Evolutionary conservation across 108 stramenopile genomes (phyloP).

Genomic region (Pseudonitzschia pungens): DNA sequence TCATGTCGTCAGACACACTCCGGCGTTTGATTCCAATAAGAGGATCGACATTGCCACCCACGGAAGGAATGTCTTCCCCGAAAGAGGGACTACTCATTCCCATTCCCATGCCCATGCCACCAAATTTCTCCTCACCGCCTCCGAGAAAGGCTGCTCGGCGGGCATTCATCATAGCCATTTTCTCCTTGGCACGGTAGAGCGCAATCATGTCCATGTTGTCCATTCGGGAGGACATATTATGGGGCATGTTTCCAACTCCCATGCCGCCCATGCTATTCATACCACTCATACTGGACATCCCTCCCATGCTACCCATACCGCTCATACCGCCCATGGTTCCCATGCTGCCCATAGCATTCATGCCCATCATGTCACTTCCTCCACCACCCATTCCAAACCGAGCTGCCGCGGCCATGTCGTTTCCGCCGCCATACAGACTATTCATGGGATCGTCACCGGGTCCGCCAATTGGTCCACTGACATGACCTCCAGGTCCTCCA

Average conservation of each 20-base stretch:
- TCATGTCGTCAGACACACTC: neutral
- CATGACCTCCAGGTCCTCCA: conserved; percentile 6
- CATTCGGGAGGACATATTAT: neutral
- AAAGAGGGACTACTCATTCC: neutral
- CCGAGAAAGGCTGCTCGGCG: conserved; percentile 12
- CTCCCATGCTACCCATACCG: conserved; percentile 10
- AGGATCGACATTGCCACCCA: neutral
- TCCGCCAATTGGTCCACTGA: neutral
- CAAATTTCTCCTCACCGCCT: conserved; percentile 15
- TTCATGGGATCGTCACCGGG: neutral
- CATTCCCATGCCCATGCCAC: neutral
- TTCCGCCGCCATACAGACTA: neutral
- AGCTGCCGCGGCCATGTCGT: conserved; percentile 10
- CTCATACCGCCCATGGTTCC: conserved; percentile 1
- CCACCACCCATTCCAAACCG: neutral
- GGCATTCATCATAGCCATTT: conserved; percentile 33
- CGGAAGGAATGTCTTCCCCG: neutral
- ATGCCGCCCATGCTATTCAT: conserved; percentile 2
- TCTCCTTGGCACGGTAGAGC: conserved; percentile 36
- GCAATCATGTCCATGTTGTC: conserved; percentile 35
- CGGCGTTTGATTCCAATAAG: conserved; percentile 1
- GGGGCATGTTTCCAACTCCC: conserved; percentile 2
- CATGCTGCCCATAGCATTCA: conserved; percentile 1
- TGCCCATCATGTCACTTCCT: conserved; percentile 9
- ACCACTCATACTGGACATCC: neutral